Conservation (phyloP, 2,329 filamentous ascomycete species). For the Septoria petroselini region DNA sequence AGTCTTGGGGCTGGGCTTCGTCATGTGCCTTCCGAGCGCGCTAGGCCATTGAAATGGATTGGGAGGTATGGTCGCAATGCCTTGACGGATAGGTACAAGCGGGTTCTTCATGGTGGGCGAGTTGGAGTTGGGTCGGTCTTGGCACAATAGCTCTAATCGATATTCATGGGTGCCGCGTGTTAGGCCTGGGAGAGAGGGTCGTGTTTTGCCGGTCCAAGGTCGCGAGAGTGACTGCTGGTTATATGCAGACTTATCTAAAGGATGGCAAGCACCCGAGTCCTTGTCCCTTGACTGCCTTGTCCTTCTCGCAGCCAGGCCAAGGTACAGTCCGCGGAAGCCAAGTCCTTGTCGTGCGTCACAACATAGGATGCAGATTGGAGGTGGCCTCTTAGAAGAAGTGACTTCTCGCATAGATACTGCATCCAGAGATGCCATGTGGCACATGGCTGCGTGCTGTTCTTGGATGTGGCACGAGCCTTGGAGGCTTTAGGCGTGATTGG, state of each 20-base stretch:
- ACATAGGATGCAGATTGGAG: not conserved
- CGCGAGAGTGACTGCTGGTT: not conserved
- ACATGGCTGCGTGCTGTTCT: not conserved
- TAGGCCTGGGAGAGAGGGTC: not conserved
- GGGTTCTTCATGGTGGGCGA: conserved; percentile 1
- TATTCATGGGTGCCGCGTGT: no score
- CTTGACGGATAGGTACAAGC: not conserved
- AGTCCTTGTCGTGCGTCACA: conserved; percentile 11
- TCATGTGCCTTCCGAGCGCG: conserved; percentile 10
- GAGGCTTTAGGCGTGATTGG: conserved; percentile 4
- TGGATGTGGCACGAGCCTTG: conserved; percentile 1
- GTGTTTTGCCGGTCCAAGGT: no score
- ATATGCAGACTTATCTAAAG: not conserved
- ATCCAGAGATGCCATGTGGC: conserved; percentile 4
- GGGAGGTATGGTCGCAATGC: not conserved
- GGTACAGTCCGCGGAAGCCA: conserved; percentile 7
- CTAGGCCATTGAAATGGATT: conserved; percentile 5
- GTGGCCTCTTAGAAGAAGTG: not conserved
- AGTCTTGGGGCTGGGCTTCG: conserved; percentile 4
- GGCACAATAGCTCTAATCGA: not conserved
- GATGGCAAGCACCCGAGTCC: not conserved
- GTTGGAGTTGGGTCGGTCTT: not conserved
- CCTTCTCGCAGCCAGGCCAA: not conserved
- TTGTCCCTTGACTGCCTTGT: not conserved
- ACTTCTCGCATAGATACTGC: not conserved